Conservation (phyloP, 148 eudicot species). For the Euryodendron excelsum region DNA sequence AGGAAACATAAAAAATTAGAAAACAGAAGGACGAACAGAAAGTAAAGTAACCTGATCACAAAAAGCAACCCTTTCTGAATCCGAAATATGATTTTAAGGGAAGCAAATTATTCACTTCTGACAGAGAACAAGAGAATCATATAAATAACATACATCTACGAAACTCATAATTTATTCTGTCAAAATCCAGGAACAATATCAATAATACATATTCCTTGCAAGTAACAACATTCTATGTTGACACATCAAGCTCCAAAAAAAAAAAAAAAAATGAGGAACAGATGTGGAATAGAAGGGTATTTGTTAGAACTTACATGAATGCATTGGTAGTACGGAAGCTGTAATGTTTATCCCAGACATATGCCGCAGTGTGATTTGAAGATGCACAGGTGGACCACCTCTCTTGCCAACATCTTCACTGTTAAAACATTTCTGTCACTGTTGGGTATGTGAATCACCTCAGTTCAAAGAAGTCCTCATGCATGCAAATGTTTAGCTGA, state of each 20-base stretch:
- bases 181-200: not conserved
- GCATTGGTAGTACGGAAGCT: not conserved
- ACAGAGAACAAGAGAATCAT: not conserved
- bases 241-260: not conserved
- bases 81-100: not conserved
- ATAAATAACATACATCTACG: not conserved
- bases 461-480: slow-evolving; percentile 16
- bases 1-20: too few relatives aligned
- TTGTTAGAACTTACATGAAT: slow-evolving; percentile 6
- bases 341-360: not conserved
- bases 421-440: slow-evolving; percentile 9
- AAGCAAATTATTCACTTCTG: not conserved
- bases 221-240: not conserved
- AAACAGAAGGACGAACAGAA: not conserved
- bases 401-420: slow-evolving; percentile 21
- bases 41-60: not conserved
- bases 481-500: slow-evolving; percentile 50
- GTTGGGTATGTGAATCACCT: slow-evolving; percentile 6
- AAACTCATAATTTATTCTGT: not conserved
- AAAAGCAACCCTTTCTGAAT: not conserved
- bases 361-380: not conserved
- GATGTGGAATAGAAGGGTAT: slow-evolving; percentile 7
- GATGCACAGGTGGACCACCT: not conserved
- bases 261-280: slow-evolving; percentile 2
- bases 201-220: not conserved